Conservation (phyloP, 1,284 basidiomycete species). For the Somion occarium region DNA sequence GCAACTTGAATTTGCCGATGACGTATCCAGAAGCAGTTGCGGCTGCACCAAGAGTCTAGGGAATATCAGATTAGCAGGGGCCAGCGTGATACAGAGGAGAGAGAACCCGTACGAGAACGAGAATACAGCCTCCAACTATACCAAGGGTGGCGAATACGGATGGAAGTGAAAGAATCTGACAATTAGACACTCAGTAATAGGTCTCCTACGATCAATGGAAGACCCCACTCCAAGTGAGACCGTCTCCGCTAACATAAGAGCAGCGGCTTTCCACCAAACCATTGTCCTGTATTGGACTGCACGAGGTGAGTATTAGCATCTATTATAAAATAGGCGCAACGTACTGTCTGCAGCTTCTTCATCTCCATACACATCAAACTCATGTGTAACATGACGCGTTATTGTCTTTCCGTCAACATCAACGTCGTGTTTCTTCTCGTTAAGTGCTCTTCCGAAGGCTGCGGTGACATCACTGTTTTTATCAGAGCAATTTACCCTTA, state of each 20-base stretch:
- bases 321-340: neutral
- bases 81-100: too few species aligned
- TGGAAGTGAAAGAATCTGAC: conserved; percentile 26
- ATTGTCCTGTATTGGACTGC: conserved; percentile 30
- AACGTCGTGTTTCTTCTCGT: neutral
- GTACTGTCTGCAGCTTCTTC: conserved; percentile 13
- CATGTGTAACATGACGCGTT: neutral
- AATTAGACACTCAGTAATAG: neutral
- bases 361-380: conserved; percentile 16
- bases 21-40: conserved; percentile 27
- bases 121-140: conserved; percentile 26
- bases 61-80: too few species aligned
- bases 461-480: neutral
- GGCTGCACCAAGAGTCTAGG: conserved; percentile 23
- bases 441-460: neutral
- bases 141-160: conserved; percentile 26
- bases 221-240: conserved; percentile 26
- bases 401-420: neutral
- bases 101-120: conserved; percentile 21
- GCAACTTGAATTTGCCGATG: conserved; percentile 27
- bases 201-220: neutral
- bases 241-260: conserved; percentile 30
- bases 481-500: neutral
- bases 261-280: conserved; percentile 31
- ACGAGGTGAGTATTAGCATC: too few species aligned